A percentile compares a stretch with the other conserved stretches of the same genome.
phyloP scores from a whole-genome alignment of 176 grass and related monocot genomes.

The Poa annua region DNA sequence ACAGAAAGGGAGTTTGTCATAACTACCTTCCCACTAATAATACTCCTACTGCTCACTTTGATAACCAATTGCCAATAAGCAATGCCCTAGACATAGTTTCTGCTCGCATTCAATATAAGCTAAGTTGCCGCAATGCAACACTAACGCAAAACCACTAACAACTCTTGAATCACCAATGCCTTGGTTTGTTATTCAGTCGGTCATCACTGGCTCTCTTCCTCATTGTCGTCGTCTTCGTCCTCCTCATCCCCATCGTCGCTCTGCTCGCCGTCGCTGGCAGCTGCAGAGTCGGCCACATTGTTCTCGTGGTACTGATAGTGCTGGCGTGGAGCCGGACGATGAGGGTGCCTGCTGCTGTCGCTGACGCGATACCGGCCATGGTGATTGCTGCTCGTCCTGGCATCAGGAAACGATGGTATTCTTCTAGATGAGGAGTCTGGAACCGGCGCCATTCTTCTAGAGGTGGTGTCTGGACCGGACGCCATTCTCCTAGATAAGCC shows the following conservation, averaged over 20 bases:
- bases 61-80: conserved; percentile 29
- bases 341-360: conserved; percentile 32
- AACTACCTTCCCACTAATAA: conserved; percentile 23
- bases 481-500: conserved; percentile 37
- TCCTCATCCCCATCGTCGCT: conserved; percentile 26
- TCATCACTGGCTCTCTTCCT: conserved; percentile 51
- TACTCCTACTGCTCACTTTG: conserved; percentile 32
- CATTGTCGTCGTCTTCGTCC: neutral
- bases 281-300: neutral
- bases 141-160: neutral
- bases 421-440: conserved; percentile 50
- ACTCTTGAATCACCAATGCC: conserved; percentile 11
- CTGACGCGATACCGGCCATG: conserved; percentile 44
- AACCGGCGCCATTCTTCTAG: conserved; percentile 43
- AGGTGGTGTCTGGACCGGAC: conserved; percentile 3
- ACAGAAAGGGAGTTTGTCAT: conserved; percentile 30
- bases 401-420: conserved; percentile 38
- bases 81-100: conserved; percentile 27
- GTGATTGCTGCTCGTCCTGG: conserved; percentile 54
- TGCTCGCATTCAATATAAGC: conserved; percentile 15
- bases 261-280: conserved; percentile 39
- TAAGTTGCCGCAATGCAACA: conserved; percentile 35
- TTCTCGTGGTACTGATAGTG: conserved; percentile 54
- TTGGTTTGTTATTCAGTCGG: neutral
- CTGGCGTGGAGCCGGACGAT: conserved; percentile 15